phyloP scores from a whole-genome alignment of 2,329 filamentous ascomycete genomes.

The Botryotinia narcissicola region DNA sequence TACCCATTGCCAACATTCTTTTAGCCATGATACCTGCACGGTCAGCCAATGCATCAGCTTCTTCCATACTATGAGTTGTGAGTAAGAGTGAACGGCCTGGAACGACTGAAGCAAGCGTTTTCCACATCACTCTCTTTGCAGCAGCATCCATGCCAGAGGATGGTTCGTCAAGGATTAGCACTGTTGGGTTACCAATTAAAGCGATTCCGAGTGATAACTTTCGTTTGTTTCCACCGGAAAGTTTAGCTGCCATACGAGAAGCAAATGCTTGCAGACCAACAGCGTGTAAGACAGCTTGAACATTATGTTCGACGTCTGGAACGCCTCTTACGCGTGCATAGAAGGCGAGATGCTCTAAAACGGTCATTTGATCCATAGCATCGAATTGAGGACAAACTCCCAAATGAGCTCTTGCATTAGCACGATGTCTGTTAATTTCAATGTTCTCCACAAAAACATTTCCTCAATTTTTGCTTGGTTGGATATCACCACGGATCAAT shows the following conservation, averaged over 20 bases:
- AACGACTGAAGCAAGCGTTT: constrained; percentile 70
- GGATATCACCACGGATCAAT: constrained; percentile 83
- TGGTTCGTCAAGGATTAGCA: constrained; percentile 86
- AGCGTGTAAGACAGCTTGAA: constrained; percentile 72
- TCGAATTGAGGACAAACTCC: constrained; percentile 92
- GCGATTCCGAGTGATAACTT: constrained; percentile 88
- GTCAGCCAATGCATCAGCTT: constrained; percentile 82
- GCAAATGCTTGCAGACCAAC: constrained; percentile 73
- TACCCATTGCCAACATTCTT: constrained; percentile 81
- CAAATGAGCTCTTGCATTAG: constrained; percentile 70
- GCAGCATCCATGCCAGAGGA: constrained; percentile 86
- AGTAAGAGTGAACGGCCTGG: constrained; percentile 79
- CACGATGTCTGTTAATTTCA: constrained; percentile 70
- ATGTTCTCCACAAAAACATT: constrained; percentile 78
- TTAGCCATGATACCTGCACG: constrained; percentile 83
- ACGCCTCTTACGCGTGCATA: constrained; percentile 85
- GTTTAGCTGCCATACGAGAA: constrained; percentile 70
- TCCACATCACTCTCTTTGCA: constrained; percentile 91
- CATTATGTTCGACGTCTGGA: constrained; percentile 71
- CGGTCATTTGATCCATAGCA: constrained; percentile 88
- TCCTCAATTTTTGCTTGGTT: constrained; percentile 64
- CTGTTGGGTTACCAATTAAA: constrained; percentile 85
- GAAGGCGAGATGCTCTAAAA: constrained; percentile 80
- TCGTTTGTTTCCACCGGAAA: constrained; percentile 91
- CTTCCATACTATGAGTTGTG: constrained; percentile 94